Conservation (phyloP, 495 filamentous ascomycete species). For the Parathielavia hyrcaniae region DNA sequence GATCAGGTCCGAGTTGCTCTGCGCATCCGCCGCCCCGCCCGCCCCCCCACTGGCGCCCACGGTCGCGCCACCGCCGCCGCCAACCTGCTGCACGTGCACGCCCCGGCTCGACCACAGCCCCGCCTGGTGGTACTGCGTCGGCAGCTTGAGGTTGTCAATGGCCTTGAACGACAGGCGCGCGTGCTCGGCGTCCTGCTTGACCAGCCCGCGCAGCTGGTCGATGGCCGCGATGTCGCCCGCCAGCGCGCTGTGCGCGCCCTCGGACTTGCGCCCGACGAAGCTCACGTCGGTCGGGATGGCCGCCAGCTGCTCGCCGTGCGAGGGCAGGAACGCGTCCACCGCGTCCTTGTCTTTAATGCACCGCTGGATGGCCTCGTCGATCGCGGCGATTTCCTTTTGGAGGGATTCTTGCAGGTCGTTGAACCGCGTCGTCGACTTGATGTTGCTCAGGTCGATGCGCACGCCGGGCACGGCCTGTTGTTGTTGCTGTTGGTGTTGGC, state of each 20-base stretch:
- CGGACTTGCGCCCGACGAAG: slow-evolving; percentile 64
- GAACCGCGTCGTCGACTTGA: slow-evolving; percentile 82
- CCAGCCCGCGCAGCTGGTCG: slow-evolving; percentile 54
- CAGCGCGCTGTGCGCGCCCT: slow-evolving; percentile 65
- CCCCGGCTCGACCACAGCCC: slow-evolving; percentile 48
- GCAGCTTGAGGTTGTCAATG: slow-evolving; percentile 69
- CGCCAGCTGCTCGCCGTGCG: slow-evolving; percentile 56
- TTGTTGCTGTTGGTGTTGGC: slow-evolving; percentile 33
- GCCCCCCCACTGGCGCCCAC: slow-evolving; percentile 8
- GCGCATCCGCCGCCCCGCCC: slow-evolving; percentile 47
- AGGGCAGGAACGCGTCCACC: slow-evolving; percentile 55
- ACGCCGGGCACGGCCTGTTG: slow-evolving; percentile 60
- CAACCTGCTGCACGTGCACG: slow-evolving; percentile 24
- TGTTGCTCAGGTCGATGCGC: slow-evolving; percentile 65
- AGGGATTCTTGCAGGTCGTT: slow-evolving; percentile 78
- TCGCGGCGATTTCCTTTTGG: slow-evolving; percentile 64
- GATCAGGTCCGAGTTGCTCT: slow-evolving; percentile 58
- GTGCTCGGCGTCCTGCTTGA: slow-evolving; percentile 62
- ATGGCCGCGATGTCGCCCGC: slow-evolving; percentile 68
- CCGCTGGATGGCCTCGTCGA: slow-evolving; percentile 66
- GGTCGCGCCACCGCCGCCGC: slow-evolving; percentile 6
- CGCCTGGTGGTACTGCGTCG: slow-evolving; percentile 62
- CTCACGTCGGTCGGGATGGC: slow-evolving; percentile 68
- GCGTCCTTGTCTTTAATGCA: slow-evolving; percentile 57
- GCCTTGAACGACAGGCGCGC: slow-evolving; percentile 68